Evolutionary conservation across 192 early-diverging fungal genomes (phyloP).

Genomic region (Coemansia sp.): DNA sequence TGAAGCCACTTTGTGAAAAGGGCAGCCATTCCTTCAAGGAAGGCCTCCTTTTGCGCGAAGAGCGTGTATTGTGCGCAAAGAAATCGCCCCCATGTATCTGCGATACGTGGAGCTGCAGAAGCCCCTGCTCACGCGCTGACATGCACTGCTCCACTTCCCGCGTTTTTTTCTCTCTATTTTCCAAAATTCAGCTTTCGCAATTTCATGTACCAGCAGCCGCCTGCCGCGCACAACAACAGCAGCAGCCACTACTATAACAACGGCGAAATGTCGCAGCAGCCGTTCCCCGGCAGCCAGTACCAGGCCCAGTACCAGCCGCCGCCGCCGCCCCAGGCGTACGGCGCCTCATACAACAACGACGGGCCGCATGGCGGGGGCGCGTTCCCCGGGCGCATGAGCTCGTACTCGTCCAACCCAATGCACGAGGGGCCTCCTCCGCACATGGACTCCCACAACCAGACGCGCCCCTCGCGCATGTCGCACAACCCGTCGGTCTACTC

Average conservation of each 20-base stretch:
- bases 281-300: slow-evolving; percentile 5
- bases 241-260: not conserved
- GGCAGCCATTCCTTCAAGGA: too few species aligned
- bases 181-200: not conserved
- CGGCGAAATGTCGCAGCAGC: slow-evolving; percentile 4
- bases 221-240: not conserved
- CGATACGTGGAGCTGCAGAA: not conserved
- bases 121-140: not conserved
- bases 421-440: slow-evolving; percentile 6
- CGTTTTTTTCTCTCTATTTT: not conserved
- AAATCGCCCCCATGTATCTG: not conserved
- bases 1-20: not conserved
- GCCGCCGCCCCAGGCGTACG: slow-evolving; percentile 1
- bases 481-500: slow-evolving; percentile 3
- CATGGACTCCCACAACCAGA: slow-evolving; percentile 7
- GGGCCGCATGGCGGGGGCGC: not conserved
- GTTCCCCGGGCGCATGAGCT: slow-evolving; percentile 1
- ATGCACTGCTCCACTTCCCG: not conserved
- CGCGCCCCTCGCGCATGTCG: slow-evolving; percentile 4
- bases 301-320: slow-evolving; percentile 5
- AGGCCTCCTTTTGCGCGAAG: not conserved
- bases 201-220: slow-evolving; percentile 5
- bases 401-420: slow-evolving; percentile 5
- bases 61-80: not conserved
- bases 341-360: not conserved